Base-by-base conservation (phyloP, 192 early-diverging fungal species). In the Linnemannia schmuckeri region DNA sequence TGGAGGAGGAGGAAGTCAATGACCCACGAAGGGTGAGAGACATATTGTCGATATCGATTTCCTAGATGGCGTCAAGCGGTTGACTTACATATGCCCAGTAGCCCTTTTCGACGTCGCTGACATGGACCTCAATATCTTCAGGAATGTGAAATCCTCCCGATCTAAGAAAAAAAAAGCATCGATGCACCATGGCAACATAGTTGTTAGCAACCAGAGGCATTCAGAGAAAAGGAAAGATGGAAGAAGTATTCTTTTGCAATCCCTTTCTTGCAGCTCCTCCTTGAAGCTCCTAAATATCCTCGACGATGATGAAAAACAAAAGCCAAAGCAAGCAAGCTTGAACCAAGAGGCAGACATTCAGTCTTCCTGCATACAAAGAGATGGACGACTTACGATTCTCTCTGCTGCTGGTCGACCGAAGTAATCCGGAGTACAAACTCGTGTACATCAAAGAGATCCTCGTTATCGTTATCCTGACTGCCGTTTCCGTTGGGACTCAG, bases 61-160 rank as follows among this genome's bases (percentile, higher is more conserved):
- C 38, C 38, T 71, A 22, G 40, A 71, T 42, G 35, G 38, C 22
- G 41, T 42, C 37, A 40, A 30, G 24, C 15, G 27, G 33, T 42
- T 46, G 38, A 79, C 88, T 88, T 89, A 92, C 91, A 84, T 90
- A 92, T 69, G 89, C 87, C 80, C 86, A 92, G 69, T 90, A 92
- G 47, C 87, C 88, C 22, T 86, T 85, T 52, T 92, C 90, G 7
- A 77, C 76, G 38, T 92, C 91, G 41, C 76, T 89, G 33, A 89
- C 82, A 78, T 92, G 89, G 8, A 92, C 89, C 70, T 92, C 90
- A 38, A 90, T 90, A 70, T 92, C 91, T 47, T 92, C 91, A 10
- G 91, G 91, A 44, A 92, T 90, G 66, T 83, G 79, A 75, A 90
- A 92, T 9, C 61, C 55, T 12, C 83, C 83, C 10, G 87, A 83